phyloP scores from a whole-genome alignment of 169 alveolate genomes.

The Plasmodium coatneyi region DNA sequence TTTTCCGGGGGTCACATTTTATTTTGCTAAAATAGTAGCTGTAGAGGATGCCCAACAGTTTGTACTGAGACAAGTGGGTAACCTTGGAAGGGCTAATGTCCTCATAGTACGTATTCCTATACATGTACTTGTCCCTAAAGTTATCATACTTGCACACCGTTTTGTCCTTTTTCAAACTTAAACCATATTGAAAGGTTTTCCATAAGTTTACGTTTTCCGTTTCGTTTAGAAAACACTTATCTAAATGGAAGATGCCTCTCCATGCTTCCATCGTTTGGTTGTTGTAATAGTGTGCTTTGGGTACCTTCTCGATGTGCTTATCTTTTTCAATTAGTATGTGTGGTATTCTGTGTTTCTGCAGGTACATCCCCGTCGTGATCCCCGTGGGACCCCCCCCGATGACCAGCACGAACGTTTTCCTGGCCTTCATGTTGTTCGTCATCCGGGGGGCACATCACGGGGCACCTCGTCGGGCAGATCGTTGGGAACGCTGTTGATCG shows the following conservation, averaged over 20 bases:
- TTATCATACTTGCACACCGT: neutral
- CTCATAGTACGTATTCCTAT: slow-evolving; percentile 82
- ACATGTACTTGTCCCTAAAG: slow-evolving; percentile 76
- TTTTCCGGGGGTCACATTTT: slow-evolving; percentile 48
- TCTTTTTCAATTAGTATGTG: slow-evolving; percentile 87
- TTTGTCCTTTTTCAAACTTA: slow-evolving; percentile 71
- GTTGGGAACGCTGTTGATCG: neutral
- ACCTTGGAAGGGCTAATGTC: slow-evolving; percentile 87
- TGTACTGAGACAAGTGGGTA: slow-evolving; percentile 87
- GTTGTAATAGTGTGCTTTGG: slow-evolving; percentile 93
- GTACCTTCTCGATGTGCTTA: slow-evolving; percentile 83
- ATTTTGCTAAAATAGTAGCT: slow-evolving; percentile 68
- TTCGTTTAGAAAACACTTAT: slow-evolving; percentile 76
- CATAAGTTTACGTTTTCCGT: slow-evolving; percentile 63
- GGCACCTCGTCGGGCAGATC: neutral
- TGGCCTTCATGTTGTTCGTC: slow-evolving; percentile 14
- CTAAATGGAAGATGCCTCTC: slow-evolving; percentile 62
- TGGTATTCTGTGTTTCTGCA: slow-evolving; percentile 87
- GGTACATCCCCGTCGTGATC: slow-evolving; percentile 89
- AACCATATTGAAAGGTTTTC: slow-evolving; percentile 75
- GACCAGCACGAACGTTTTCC: slow-evolving; percentile 85
- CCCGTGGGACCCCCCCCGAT: slow-evolving; percentile 97
- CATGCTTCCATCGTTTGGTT: slow-evolving; percentile 93
- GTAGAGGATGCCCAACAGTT: slow-evolving; percentile 82
- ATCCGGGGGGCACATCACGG: neutral